These are phyloP conservation scores for Cyphellophora europaea DNA, from an alignment of 2,329 filamentous ascomycete genomes.

Conservation along the genomic window DNA sequence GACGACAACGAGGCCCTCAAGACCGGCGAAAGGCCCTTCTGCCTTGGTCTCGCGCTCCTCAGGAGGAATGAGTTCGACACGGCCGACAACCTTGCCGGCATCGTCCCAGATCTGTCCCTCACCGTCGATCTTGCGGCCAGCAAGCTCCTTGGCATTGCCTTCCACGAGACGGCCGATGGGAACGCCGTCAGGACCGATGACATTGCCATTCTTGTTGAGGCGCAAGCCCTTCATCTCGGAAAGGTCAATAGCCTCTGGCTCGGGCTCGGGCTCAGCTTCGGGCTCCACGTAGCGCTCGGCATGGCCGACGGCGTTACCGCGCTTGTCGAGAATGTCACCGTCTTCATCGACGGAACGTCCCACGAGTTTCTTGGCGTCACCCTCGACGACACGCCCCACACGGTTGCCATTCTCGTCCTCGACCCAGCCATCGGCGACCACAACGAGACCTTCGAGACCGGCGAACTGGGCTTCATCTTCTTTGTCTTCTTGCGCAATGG, in stretches of 20 bases:
- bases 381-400: conserved; percentile 45
- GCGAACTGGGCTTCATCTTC: conserved; percentile 33
- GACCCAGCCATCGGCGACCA: conserved; percentile 38
- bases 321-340: conserved; percentile 53
- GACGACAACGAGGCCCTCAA: conserved; percentile 47
- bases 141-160: conserved; percentile 46
- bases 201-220: conserved; percentile 50
- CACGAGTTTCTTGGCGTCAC: conserved; percentile 50
- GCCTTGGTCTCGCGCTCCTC: conserved; percentile 45
- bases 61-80: conserved; percentile 48
- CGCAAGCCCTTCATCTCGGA: conserved; percentile 44
- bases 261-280: conserved; percentile 34
- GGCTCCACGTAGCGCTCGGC: conserved; percentile 45
- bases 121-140: conserved; percentile 45
- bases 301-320: conserved; percentile 52
- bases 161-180: conserved; percentile 49
- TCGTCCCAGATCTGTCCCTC: conserved; percentile 49
- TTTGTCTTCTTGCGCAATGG: conserved; percentile 28
- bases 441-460: conserved; percentile 36
- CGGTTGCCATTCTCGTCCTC: conserved; percentile 38
- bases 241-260: conserved; percentile 37
- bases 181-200: conserved; percentile 43
- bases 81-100: conserved; percentile 46
- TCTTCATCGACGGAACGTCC: conserved; percentile 53
- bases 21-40: conserved; percentile 50